phyloP scores from a whole-genome alignment of 2,329 filamentous ascomycete species.

The Arthroderma uncinatum region DNA sequence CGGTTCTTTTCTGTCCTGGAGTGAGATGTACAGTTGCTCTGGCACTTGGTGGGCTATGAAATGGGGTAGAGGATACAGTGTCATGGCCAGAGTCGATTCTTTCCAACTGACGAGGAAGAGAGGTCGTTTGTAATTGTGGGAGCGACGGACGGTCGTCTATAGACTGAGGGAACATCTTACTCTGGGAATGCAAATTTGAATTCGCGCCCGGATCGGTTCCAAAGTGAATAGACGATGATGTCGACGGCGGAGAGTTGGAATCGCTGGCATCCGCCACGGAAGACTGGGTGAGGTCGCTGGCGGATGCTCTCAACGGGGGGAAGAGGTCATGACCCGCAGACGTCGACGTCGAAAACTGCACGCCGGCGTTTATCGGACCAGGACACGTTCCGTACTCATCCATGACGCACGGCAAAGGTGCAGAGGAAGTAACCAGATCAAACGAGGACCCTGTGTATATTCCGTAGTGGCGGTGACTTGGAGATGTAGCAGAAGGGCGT shows the following conservation, averaged over 20 bases:
- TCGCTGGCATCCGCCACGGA: conserved; percentile 12
- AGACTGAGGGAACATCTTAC: not conserved
- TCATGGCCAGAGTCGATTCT: not conserved
- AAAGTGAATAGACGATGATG: conserved; percentile 11
- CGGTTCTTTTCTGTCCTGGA: conserved; percentile 58
- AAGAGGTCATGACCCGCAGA: not conserved
- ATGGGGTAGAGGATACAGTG: conserved; percentile 12
- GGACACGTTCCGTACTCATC: not conserved
- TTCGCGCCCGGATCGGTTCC: conserved; percentile 6
- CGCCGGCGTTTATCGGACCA: not conserved
- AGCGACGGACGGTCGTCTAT: not conserved
- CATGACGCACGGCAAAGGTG: not conserved
- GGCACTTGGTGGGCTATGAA: conserved; percentile 12
- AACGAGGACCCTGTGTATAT: not conserved
- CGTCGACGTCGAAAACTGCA: not conserved
- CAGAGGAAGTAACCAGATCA: not conserved
- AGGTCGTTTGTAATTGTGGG: not conserved
- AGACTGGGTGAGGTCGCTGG: conserved; percentile 15
- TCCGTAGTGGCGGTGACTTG: not conserved
- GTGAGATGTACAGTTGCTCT: conserved; percentile 10
- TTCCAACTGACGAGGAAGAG: not conserved
- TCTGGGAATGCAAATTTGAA: not conserved
- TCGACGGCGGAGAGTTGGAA: conserved; percentile 12
- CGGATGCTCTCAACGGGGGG: conserved; percentile 9
- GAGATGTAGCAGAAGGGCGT: not conserved